Evolutionary conservation across 2,329 filamentous ascomycete genomes (phyloP), one percentile per base, ranked within the genome.

Genomic region (Xylaria sp.): DNA sequence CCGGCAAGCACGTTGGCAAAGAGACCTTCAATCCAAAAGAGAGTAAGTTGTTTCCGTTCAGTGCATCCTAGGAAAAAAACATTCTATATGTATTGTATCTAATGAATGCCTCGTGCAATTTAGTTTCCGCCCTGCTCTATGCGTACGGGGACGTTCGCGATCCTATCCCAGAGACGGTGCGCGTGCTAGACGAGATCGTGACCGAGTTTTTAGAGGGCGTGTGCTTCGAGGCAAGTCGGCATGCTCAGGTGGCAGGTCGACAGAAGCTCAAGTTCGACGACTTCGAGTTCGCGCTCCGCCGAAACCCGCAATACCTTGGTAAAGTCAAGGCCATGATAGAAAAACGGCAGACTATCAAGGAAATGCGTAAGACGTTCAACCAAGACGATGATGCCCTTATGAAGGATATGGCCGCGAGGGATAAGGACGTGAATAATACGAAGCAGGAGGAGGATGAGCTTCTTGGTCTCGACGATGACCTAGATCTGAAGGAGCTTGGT

Each of bases 251-350:
- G 81, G 90, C 92, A 2, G 92, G 94, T 0, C 92, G 96, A 1
- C 93, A 97, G 76, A 99, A 99, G 83, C 94, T 99, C 82, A 99
- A 99, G 81, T 93, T 97, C 76, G 95, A 98, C 77, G 96, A 99
- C 81, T 97, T 99, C 83, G 94, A 97, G 77, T 99, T 97, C 81
- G 93, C 94, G 47, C 88, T 98, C 74, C 89, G 96, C 37, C 89
- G 92, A 72, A 97, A 98, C 77, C 91, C 92, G 9, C 85, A 88
- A 68, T 97, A 97, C 79, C 85, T 98, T 51, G 96, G 96, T 58
- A 90, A 95, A 76, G 94, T 98, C 63, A 90, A 93, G 78, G 94
- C 97, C 82, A 89, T 97, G 77, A 87, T 97, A 73, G 92, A 93
- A 81, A 94, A 95, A 85, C 93, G 97, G 74, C 91, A 91, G 78